Conservation (phyloP, 805 yeast species). For the Saccharomycopsis guyanensis region DNA sequence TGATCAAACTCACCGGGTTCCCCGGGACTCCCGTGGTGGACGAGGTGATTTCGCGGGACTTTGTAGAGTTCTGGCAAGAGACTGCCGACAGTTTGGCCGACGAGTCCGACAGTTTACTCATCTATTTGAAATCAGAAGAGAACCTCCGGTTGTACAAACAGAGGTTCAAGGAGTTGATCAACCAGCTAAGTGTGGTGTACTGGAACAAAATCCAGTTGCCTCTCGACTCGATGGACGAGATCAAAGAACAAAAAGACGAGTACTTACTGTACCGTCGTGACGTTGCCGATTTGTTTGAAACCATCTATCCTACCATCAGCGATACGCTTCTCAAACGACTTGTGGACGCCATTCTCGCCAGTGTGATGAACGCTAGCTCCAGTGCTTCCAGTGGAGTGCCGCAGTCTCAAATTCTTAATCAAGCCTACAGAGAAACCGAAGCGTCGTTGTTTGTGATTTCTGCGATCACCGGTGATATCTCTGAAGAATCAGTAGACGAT, state of each 20-base stretch:
- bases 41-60: constrained; percentile 46
- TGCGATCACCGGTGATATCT: constrained; percentile 47
- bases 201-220: constrained; percentile 56
- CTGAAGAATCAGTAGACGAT: constrained; percentile 28
- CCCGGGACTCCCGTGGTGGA: constrained; percentile 52
- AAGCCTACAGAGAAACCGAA: constrained; percentile 42
- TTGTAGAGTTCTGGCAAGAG: constrained; percentile 65
- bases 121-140: constrained; percentile 31
- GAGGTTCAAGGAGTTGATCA: constrained; percentile 29
- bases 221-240: constrained; percentile 24
- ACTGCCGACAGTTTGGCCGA: constrained; percentile 49
- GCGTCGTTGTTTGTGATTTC: constrained; percentile 52
- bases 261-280: constrained; percentile 65
- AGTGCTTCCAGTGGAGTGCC: too few relatives aligned
- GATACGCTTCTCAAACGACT: constrained; percentile 40
- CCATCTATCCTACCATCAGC: constrained; percentile 60
- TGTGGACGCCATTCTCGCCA: constrained; percentile 28
- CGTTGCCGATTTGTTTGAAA: constrained; percentile 70
- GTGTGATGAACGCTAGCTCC: constrained; percentile 21
- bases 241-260: constrained; percentile 37
- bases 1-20: constrained; percentile 46
- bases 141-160: constrained; percentile 25
- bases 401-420: too few relatives aligned
- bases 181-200: constrained; percentile 51
- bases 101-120: constrained; percentile 35